Evolutionary conservation across 805 yeast genomes (phyloP).

Genomic region (Brettanomyces nanus): DNA sequence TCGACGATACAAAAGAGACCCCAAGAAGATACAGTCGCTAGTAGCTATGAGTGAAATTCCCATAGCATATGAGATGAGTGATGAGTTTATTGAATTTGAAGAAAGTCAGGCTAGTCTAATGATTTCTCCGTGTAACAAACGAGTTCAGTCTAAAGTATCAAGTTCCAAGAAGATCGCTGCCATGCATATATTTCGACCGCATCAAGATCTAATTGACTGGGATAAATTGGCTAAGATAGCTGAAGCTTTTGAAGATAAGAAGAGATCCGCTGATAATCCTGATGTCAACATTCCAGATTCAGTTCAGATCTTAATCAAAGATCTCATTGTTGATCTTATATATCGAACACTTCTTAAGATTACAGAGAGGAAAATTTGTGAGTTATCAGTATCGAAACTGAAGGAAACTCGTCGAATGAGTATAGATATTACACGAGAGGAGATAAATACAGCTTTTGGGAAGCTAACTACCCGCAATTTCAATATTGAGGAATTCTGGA

Average conservation of each 20-base stretch:
- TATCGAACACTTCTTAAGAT: not conserved
- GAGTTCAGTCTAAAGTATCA: not conserved
- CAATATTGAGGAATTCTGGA: constrained; percentile 1
- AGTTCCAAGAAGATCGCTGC: not conserved
- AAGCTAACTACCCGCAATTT: not conserved
- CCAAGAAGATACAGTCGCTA: constrained; percentile 15
- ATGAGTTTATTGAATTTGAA: constrained; percentile 35
- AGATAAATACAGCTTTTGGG: not conserved
- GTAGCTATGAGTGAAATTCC: constrained; percentile 40
- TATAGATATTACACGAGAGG: not conserved
- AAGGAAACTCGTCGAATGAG: not conserved
- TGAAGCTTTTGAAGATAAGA: not conserved
- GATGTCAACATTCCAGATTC: constrained; percentile 7
- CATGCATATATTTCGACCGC: not conserved
- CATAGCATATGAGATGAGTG: constrained; percentile 43
- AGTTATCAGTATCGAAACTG: not conserved
- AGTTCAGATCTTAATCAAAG: constrained; percentile 4
- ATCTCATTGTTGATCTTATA: not conserved
- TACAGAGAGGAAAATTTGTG: not conserved
- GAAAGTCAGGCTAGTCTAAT: constrained; percentile 22
- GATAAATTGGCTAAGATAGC: not conserved
- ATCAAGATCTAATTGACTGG: constrained; percentile 11
- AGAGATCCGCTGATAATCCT: not conserved
- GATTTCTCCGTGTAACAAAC: not conserved
- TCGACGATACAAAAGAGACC: constrained; percentile 17